Evolutionary conservation across 2,329 filamentous ascomycete species (phyloP).

Genomic region (Graphilbum sp.): DNA sequence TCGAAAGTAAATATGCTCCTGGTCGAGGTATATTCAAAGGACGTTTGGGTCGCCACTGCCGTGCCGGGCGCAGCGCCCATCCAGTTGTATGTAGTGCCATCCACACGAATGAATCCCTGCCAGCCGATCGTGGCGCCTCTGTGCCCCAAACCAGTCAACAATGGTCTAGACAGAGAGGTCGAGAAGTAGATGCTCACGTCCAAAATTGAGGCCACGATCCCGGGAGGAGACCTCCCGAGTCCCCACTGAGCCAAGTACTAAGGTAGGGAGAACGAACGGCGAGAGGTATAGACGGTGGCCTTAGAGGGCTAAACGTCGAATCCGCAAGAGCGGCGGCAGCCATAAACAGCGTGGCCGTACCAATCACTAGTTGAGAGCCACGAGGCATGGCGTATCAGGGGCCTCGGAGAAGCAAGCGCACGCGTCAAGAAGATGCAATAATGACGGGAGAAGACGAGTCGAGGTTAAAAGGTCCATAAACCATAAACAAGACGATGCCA

Average conservation of each 20-base stretch:
- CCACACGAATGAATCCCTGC: slow-evolving; percentile 54
- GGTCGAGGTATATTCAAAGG: slow-evolving; percentile 56
- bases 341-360: background rate
- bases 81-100: slow-evolving; percentile 48
- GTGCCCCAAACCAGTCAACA: background rate
- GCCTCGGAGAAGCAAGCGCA: too few relatives aligned
- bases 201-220: slow-evolving; percentile 56
- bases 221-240: slow-evolving; percentile 47
- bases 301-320: slow-evolving; percentile 15
- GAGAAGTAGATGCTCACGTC: slow-evolving; percentile 28
- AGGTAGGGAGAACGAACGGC: slow-evolving; percentile 63
- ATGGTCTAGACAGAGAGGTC: background rate
- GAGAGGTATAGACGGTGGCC: slow-evolving; percentile 33
- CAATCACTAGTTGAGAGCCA: background rate
- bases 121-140: slow-evolving; percentile 44
- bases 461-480: too few relatives aligned
- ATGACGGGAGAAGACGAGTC: too few relatives aligned
- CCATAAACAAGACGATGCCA: too few relatives aligned
- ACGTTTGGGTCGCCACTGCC: slow-evolving; percentile 38
- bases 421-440: too few relatives aligned
- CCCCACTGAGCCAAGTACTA: slow-evolving; percentile 50
- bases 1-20: slow-evolving; percentile 53
- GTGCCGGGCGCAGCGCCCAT: slow-evolving; percentile 40
- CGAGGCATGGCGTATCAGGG: too few relatives aligned
- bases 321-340: background rate